A percentile compares a stretch with the other conserved stretches of the same genome.
phyloP scores from a whole-genome alignment of 352 stramenopile species.

The Phytopythium boreale region DNA sequence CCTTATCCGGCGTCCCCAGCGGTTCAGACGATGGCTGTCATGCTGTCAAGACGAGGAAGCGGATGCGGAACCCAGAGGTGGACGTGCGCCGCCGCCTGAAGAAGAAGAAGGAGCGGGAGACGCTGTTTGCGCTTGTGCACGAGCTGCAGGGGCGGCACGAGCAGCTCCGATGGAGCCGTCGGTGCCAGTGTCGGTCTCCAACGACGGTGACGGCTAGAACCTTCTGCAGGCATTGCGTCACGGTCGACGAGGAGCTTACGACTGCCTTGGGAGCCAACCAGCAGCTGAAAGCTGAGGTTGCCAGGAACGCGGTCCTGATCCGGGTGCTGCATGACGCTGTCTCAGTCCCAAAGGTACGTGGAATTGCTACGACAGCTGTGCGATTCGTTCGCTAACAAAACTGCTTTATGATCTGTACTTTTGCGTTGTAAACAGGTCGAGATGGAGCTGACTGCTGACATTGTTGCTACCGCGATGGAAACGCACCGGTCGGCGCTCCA shows the following conservation, averaged over 20 bases:
- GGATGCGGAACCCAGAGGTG: not conserved
- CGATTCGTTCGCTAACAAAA: not conserved
- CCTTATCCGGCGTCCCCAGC: not conserved
- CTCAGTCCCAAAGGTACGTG: not conserved
- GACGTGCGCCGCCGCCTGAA: conserved; percentile 5
- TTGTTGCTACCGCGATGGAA: not conserved
- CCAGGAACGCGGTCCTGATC: not conserved
- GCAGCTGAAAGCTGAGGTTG: not conserved
- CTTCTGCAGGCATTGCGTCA: not conserved
- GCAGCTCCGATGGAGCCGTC: not conserved
- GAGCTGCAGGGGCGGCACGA: not conserved
- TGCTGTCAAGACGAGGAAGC: not conserved
- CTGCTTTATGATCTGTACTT: not conserved
- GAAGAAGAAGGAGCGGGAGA: conserved; percentile 4
- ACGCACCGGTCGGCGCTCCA: not conserved
- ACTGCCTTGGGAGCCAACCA: not conserved
- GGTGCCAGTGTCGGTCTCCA: not conserved
- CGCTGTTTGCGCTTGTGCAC: not conserved
- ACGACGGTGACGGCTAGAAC: not conserved
- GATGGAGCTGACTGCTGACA: not conserved
- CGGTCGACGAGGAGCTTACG: not conserved
- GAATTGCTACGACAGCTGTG: not conserved
- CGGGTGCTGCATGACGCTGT: not conserved
- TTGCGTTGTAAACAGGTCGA: not conserved
- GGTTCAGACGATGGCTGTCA: not conserved